Base-by-base conservation (phyloP, 768 basidiomycete genomes). In the Calocera cornea region DNA sequence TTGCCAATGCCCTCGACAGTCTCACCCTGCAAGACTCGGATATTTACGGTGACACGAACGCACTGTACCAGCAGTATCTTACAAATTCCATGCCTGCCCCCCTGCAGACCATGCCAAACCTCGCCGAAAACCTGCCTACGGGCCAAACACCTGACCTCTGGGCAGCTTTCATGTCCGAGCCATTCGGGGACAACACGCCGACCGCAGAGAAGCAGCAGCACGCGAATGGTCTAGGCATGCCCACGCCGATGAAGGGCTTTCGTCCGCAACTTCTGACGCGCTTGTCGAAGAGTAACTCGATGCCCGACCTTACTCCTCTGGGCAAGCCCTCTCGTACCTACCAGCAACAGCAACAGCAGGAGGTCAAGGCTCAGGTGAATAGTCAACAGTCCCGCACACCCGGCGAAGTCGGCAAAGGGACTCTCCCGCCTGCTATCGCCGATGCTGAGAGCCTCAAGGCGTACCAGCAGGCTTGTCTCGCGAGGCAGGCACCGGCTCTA, bases 381-480 rank as follows among this genome's bases (percentile, higher is more conserved):
- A 19, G 16, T 47, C 54, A 33, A 19, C 54, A 60, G 24, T 27
- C 54, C 10, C 54, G 54, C 31, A 60, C 54, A 8, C 54, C 54
- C 16, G 54, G 54, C 19, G 54, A 60, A 33, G 54, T 31, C 19
- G 27, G 54, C 24, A 60, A 60, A 19, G 14, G 14, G 31, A 12
- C 22, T 16, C 7, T 60, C 31, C 27, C 54, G 2, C 54, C 54
- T 29, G 27, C 7, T 11, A 22, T 33, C 31, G 54, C 54, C 14
- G 74, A 78, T 41, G 72, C 79, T 47, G 89, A 91, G 16, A 89
- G 90, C 71, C 70, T 91, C 69, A 78, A 82, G 68, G 83, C 83
- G 67, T 91, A 91, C 68, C 87, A 89, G 73, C 87, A 87, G 44
- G 89, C 89, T 2, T 85, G 90, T 17, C 75, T 89, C 65, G 88